Base-by-base conservation (phyloP, 2,329 filamentous ascomycete species). In the Alternaria sp. region DNA sequence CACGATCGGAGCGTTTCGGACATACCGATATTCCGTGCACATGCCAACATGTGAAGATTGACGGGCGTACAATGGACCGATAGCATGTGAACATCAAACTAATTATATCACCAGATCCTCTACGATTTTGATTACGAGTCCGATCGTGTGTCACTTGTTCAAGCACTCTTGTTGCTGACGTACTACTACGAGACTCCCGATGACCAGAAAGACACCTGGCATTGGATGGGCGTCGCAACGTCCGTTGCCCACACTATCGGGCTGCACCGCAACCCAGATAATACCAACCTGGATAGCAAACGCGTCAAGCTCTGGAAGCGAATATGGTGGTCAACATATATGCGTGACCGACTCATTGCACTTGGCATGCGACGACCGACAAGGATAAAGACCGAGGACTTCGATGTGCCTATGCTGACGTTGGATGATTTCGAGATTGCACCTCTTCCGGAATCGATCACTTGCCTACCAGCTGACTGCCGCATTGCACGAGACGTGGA, bases 181-280 rank as follows among this genome's bases (percentile, higher is more conserved):
- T 97, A 96, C 78, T 98, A 94, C 91, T 97, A 97, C 77, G 94
- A 97, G 79, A 96, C 93, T 12, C 94, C 94, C 0, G 93, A 97
- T 79, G 94, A 97, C 76, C 93, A 97, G 75, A 97, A 97, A 79
- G 94, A 97, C 77, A 97, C 94, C 46, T 97, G 94, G 92, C 94
- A 97, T 76, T 97, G 94, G 94, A 96, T 97, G 92, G 94, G 94
- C 18, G 92, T 97, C 38, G 94, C 94, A 42, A 92, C 96, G 61
- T 97, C 94, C 12, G 83, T 97, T 47, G 94, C 93, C 53, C 93
- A 97, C 78, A 97, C 94, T 12, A 97, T 97, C 65, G 94, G 94
- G 6, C 85, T 97, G 18, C 93, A 98, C 78, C 91, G 94, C 64
- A 92, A 97, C 71, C 93, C 93, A 2, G 86, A 86, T 30, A 90